These are phyloP conservation scores for Colletotrichum sp. DNA, from an alignment of 2,329 filamentous ascomycete species.

Conservation along the genomic window DNA sequence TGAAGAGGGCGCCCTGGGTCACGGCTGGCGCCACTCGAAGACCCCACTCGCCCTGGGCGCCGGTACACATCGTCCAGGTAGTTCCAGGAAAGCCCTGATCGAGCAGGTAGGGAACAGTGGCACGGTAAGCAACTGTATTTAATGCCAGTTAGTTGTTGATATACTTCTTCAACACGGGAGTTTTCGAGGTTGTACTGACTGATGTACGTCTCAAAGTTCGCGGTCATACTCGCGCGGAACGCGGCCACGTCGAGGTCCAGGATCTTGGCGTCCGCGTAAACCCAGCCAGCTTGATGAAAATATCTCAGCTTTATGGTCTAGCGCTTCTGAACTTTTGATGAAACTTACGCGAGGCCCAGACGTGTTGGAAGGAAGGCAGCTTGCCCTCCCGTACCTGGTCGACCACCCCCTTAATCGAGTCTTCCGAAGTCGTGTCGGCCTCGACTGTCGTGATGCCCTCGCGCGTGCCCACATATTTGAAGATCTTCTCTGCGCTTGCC, in stretches of 20 bases:
- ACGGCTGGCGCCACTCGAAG: slow-evolving; percentile 27
- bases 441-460: slow-evolving; percentile 36
- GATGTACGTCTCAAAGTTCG: slow-evolving; percentile 34
- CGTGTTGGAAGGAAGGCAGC: slow-evolving; percentile 42
- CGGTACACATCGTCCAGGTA: slow-evolving; percentile 39
- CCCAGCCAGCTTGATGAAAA: slow-evolving; percentile 28
- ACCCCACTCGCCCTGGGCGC: slow-evolving; percentile 30
- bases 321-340: background rate
- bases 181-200: slow-evolving; percentile 25
- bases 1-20: slow-evolving; percentile 40
- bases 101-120: slow-evolving; percentile 35
- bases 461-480: slow-evolving; percentile 29
- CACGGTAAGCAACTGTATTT: slow-evolving; percentile 31
- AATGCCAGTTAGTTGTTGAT: fast-evolving
- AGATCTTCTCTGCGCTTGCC: slow-evolving; percentile 36
- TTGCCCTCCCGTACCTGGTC: slow-evolving; percentile 34
- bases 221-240: slow-evolving; percentile 26
- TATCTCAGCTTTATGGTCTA: background rate
- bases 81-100: slow-evolving; percentile 24
- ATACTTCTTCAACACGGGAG: fast-evolving
- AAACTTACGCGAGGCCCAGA: slow-evolving; percentile 34
- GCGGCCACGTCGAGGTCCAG: slow-evolving; percentile 24
- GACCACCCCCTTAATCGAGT: slow-evolving; percentile 35
- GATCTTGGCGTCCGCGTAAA: slow-evolving; percentile 25
- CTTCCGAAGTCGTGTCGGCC: slow-evolving; percentile 35